Conservation (phyloP, 225 moss, liverwort and hornwort genomes). For the Straminergon stramineum region DNA sequence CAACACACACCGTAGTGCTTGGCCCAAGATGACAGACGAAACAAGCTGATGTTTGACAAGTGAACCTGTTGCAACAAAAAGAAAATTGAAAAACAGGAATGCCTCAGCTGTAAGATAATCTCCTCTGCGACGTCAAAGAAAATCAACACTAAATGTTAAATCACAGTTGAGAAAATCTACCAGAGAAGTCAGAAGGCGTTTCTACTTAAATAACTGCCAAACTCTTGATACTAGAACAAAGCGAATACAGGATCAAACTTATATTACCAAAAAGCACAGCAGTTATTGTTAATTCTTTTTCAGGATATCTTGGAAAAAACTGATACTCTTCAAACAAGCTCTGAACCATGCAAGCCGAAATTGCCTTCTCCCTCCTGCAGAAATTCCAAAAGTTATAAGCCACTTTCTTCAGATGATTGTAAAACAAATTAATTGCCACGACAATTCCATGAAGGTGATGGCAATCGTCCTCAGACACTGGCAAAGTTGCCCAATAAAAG, state of each 20-base stretch:
- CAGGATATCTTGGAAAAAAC: constrained; percentile 88
- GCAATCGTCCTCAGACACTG: background rate
- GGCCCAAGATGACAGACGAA: constrained; percentile 78
- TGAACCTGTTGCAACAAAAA: constrained; percentile 55
- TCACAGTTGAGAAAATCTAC: background rate
- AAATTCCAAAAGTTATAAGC: background rate
- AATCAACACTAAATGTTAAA: background rate
- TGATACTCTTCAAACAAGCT: constrained; percentile 89
- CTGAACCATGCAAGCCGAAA: constrained; percentile 88
- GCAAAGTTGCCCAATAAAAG: background rate
- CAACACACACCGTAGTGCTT: constrained; percentile 84
- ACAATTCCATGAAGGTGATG: background rate
- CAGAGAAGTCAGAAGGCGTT: background rate
- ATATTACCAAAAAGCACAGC: constrained; percentile 78
- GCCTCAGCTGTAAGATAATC: background rate
- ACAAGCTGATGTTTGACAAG: constrained; percentile 95
- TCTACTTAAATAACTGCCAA: background rate
- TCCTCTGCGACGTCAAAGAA: background rate
- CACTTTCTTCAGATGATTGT: background rate
- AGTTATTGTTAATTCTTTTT: constrained; percentile 77
- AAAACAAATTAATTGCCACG: background rate
- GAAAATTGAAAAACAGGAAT: background rate
- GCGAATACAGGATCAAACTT: background rate
- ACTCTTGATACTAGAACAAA: background rate
- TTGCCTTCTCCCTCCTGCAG: constrained; percentile 52